Conservation (phyloP, 164 flowering plant genomes). For the Nymphaea thermarum region DNA sequence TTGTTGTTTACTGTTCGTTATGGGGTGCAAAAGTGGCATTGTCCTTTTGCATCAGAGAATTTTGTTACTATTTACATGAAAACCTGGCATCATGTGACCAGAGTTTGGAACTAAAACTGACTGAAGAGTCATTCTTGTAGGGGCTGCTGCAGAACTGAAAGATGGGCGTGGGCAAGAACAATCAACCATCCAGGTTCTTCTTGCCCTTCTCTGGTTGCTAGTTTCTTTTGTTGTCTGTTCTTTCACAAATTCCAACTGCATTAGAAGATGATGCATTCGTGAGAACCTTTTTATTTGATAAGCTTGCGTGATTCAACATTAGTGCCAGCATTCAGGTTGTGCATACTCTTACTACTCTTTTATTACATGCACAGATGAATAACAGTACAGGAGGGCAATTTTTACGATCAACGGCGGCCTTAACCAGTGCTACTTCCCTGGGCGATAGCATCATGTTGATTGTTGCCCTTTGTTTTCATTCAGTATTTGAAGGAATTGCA, state of each 20-base stretch:
- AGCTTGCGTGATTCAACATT: not conserved
- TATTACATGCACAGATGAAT: slow-evolving; percentile 9
- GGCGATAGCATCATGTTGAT: slow-evolving; percentile 60
- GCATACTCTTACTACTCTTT: not conserved
- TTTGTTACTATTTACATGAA: not conserved
- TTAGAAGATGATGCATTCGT: no score
- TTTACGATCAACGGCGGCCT: slow-evolving; percentile 5
- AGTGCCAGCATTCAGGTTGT: not conserved
- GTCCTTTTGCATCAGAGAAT: no score
- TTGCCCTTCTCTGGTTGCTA: no score
- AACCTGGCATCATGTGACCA: not conserved
- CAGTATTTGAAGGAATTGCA: slow-evolving; percentile 72
- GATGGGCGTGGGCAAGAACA: slow-evolving; percentile 3
- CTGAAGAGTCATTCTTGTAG: slow-evolving; percentile 13
- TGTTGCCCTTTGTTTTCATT: slow-evolving; percentile 58
- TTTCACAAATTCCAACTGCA: no score
- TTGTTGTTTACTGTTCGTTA: no score
- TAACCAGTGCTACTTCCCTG: slow-evolving; percentile 24
- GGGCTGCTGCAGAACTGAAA: slow-evolving; percentile 11
- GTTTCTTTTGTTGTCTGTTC: no score
- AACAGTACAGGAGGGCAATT: slow-evolving; percentile 4
- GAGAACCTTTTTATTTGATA: no score
- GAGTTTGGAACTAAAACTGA: not conserved
- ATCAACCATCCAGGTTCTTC: not conserved
- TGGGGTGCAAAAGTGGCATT: no score